phyloP scores from a whole-genome alignment of 257 asterid genomes.

The Nicotiana paniculata region DNA sequence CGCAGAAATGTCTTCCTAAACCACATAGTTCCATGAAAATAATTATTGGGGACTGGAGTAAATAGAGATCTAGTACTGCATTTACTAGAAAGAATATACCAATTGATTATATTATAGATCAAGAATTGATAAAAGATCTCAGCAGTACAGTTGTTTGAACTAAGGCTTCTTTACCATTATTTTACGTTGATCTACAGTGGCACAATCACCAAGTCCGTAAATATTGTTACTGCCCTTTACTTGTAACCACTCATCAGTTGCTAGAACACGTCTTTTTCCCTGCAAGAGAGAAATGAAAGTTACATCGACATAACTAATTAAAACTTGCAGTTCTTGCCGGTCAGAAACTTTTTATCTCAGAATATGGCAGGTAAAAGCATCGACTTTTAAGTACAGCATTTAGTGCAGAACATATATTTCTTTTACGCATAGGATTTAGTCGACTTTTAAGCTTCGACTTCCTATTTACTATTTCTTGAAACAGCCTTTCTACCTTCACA shows the following conservation, averaged over 20 bases:
- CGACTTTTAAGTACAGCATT: background rate
- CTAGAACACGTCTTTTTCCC: slow-evolving; percentile 73
- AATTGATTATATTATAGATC: background rate
- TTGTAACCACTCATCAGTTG: slow-evolving; percentile 92
- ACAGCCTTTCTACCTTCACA: no score
- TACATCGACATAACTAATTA: background rate
- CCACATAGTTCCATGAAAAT: background rate
- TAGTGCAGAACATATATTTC: no score
- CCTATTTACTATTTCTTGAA: no score
- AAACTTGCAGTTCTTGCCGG: background rate
- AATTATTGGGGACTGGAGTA: background rate
- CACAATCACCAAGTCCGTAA: slow-evolving; percentile 90
- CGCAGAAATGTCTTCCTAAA: slow-evolving; percentile 72
- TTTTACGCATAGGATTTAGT: no score
- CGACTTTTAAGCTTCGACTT: no score
- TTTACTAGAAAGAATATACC: background rate
- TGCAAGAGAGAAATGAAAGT: slow-evolving; percentile 14
- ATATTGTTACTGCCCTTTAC: slow-evolving; percentile 60
- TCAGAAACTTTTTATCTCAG: background rate
- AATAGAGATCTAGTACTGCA: background rate
- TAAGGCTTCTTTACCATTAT: slow-evolving; percentile 56
- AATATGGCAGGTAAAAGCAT: background rate
- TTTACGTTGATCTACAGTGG: slow-evolving; percentile 80
- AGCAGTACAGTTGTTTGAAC: background rate
- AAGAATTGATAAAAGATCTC: background rate